These are phyloP conservation scores for Cicer bijugum DNA, from an alignment of 306 rosid genomes.

Conservation along the genomic window DNA sequence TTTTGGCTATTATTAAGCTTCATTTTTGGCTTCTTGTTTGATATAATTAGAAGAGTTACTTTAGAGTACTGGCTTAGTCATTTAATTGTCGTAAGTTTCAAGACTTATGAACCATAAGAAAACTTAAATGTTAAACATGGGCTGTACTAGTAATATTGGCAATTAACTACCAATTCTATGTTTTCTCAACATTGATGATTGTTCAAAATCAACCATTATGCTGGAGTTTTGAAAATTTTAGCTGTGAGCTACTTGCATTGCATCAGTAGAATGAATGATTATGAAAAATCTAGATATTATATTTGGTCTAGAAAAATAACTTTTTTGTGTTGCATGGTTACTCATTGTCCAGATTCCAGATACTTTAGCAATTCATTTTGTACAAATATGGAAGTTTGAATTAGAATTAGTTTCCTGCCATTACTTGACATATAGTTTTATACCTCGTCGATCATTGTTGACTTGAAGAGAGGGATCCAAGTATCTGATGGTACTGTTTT, in stretches of 20 bases:
- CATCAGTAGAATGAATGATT: slow-evolving; percentile 18
- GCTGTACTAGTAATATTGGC: slow-evolving; percentile 23
- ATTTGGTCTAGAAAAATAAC: slow-evolving; percentile 12
- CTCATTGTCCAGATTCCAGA: neutral
- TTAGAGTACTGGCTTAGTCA: slow-evolving; percentile 19
- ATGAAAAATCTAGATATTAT: slow-evolving; percentile 15
- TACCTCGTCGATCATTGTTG: slow-evolving; percentile 34
- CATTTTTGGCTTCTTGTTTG: slow-evolving; percentile 39
- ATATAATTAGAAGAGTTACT: slow-evolving; percentile 11
- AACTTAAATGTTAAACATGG: slow-evolving; percentile 16
- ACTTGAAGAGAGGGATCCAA: slow-evolving; percentile 34
- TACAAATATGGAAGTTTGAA: slow-evolving; percentile 30
- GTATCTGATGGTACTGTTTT: slow-evolving; percentile 33
- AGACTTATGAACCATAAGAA: slow-evolving; percentile 22
- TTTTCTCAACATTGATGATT: slow-evolving; percentile 25
- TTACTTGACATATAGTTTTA: slow-evolving; percentile 26
- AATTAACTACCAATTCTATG: slow-evolving; percentile 18
- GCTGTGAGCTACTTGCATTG: slow-evolving; percentile 14
- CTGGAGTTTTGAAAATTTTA: slow-evolving; percentile 14
- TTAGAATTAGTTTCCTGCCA: slow-evolving; percentile 30
- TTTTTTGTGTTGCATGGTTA: slow-evolving; percentile 19
- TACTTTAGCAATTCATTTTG: slow-evolving; percentile 30
- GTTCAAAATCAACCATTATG: slow-evolving; percentile 13
- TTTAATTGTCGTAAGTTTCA: slow-evolving; percentile 34
- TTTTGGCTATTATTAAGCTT: slow-evolving; percentile 37